Evolutionary conservation across 495 filamentous ascomycete species (phyloP).

Genomic region (Neurospora sp.): DNA sequence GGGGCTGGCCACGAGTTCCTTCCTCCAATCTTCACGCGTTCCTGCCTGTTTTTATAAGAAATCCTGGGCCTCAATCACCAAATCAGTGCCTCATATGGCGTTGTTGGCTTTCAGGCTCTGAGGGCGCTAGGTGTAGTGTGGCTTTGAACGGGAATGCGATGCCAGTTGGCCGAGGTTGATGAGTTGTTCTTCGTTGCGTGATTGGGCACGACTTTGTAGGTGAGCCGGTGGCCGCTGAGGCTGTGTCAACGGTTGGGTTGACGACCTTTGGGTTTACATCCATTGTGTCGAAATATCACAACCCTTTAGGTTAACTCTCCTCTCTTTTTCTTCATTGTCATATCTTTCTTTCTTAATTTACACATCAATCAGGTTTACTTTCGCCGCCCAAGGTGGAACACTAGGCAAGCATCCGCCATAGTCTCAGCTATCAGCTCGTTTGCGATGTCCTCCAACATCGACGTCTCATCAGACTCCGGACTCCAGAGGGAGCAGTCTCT

Average conservation of each 20-base stretch:
- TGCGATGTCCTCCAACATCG: not conserved
- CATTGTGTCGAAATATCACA: not conserved
- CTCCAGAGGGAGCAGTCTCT: not conserved
- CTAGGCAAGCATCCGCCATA: not conserved
- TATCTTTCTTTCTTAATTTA: not conserved
- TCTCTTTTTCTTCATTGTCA: not conserved
- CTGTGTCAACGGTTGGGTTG: not conserved
- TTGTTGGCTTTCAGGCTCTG: not conserved
- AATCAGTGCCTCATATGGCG: not conserved
- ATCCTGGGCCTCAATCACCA: too few relatives aligned
- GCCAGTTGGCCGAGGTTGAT: not conserved
- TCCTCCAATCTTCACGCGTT: fast-evolving
- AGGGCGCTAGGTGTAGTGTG: not conserved
- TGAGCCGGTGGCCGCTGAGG: not conserved
- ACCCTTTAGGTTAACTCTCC: not conserved
- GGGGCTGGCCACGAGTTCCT: not conserved
- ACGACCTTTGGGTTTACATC: not conserved
- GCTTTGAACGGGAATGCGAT: not conserved
- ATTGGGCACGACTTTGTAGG: not conserved
- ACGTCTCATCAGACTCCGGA: not conserved
- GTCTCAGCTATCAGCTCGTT: not conserved
- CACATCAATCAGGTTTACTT: not conserved
- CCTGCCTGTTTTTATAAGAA: too few relatives aligned
- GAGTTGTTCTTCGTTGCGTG: not conserved
- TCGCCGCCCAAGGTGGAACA: not conserved